Evolutionary conservation across 2,329 filamentous ascomycete species (phyloP).

Genomic region (Tolypocladium sp.): DNA sequence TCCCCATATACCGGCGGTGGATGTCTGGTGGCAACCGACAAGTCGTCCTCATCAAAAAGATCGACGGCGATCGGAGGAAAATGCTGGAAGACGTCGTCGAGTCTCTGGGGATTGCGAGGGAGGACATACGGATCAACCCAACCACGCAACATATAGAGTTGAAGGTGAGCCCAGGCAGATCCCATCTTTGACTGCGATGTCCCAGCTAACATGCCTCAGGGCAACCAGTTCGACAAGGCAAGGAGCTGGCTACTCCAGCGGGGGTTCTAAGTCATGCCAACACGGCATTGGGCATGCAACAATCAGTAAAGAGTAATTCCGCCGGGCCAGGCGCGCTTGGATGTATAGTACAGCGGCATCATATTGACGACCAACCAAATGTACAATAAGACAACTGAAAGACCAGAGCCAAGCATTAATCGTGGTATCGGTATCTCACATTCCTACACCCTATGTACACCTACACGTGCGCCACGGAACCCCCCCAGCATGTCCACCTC

Average conservation of each 20-base stretch:
- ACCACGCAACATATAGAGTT: constrained; percentile 67
- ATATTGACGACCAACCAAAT: constrained; percentile 5
- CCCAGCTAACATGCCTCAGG: constrained; percentile 16
- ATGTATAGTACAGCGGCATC: constrained; percentile 5
- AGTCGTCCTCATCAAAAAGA: constrained; percentile 67
- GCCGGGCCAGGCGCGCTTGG: not conserved
- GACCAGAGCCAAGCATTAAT: constrained; percentile 5
- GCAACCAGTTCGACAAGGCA: constrained; percentile 19
- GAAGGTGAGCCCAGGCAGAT: constrained; percentile 43
- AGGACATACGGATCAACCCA: constrained; percentile 44
- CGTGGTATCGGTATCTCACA: constrained; percentile 14
- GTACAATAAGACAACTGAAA: constrained; percentile 6
- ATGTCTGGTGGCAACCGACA: constrained; percentile 71
- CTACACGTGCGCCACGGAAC: constrained; percentile 3
- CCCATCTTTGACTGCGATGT: not conserved
- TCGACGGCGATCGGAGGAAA: constrained; percentile 60
- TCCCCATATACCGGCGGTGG: constrained; percentile 66
- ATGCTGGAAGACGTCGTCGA: constrained; percentile 55
- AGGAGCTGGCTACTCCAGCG: constrained; percentile 22
- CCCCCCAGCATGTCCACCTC: constrained; percentile 3
- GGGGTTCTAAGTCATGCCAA: constrained; percentile 20
- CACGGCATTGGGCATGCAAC: not conserved
- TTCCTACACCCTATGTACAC: constrained; percentile 14
- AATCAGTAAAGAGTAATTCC: not conserved
- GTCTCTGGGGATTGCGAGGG: constrained; percentile 46